Base-by-base conservation (phyloP, 257 asterid species). In the Ehretia macrophylla region DNA sequence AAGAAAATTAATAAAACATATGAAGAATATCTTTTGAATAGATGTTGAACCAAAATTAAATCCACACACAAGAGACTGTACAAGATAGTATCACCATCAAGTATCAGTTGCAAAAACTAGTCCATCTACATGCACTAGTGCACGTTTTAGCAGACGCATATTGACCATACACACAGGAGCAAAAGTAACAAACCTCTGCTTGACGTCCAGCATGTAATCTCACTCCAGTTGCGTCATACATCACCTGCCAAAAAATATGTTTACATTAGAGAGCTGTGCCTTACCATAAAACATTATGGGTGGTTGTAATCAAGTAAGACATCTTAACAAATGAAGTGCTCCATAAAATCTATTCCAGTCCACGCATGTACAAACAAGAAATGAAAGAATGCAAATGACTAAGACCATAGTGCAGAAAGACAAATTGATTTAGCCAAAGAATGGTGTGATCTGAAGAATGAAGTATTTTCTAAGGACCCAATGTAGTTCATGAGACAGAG, bases 201-300 rank as follows among this genome's bases (percentile, higher is more conserved):
- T 93, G 99, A 42, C 96, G 91, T 56, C 99, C 99, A 69, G 99
- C 99, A 2, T 93, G 99, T 65, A 89, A 77, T 72, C 99, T 72
- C 58, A 93, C 95, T 38, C 99, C 97, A 11, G 94, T 81, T 51
- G 99, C 97, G 64, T 93, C 99, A 57, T 93, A 93, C 97, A 93
- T 93, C 63, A 93, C 97, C 99, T 92, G 78, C 68, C 70, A 42
- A 58, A 56, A n/a, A 18, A 39, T 32, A 35, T 23, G 42, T 35
- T 14, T 20, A 50, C 12, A 37, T 27, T 38, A 40, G 22, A 48
- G 35, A 27, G 3, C 35, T 27, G 35, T 52, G 32, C 22, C 23
- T 11, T 49, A 37, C 19, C 17, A 23, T 9, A 11, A 27, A 27
- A 27, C 6, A 27, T 27, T 1, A 27, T 27, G 35, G 35, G 35